Conservation (phyloP, 495 filamentous ascomycete genomes). For the Acidiella bohemica region DNA sequence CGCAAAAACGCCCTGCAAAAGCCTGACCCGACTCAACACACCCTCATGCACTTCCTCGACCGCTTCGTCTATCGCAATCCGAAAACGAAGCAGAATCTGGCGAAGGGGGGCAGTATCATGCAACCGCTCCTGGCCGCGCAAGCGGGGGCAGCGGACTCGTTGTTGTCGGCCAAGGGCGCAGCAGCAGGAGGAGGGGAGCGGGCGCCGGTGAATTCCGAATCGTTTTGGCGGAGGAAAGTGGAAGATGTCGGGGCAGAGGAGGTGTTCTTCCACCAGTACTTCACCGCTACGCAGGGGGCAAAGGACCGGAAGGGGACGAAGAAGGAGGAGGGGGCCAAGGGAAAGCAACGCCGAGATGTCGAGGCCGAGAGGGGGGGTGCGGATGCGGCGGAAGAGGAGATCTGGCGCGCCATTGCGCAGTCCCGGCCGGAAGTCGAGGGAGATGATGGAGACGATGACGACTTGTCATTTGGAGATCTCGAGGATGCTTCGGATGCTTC, state of each 20-base stretch:
- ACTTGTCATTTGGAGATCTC: conserved; percentile 51
- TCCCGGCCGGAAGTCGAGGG: conserved; percentile 67
- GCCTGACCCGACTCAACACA: conserved; percentile 76
- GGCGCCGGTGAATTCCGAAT: conserved; percentile 66
- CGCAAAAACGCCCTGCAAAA: conserved; percentile 64
- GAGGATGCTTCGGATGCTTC: conserved; percentile 44
- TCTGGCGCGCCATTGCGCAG: conserved; percentile 49
- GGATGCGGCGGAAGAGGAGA: conserved; percentile 23
- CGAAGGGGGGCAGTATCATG: conserved; percentile 81
- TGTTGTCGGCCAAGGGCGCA: conserved; percentile 42
- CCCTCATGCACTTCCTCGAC: conserved; percentile 87
- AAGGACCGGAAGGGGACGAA: conserved; percentile 27
- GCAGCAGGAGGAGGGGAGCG: conserved; percentile 28
- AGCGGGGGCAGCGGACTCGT: conserved; percentile 44
- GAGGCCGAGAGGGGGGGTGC: conserved; percentile 26
- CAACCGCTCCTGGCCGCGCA: conserved; percentile 78
- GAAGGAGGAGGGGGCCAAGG: conserved; percentile 46
- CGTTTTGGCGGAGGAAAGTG: conserved; percentile 83
- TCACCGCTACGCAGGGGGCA: conserved; percentile 61
- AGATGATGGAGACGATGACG: conserved; percentile 47
- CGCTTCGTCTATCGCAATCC: conserved; percentile 91
- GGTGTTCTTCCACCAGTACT: conserved; percentile 97
- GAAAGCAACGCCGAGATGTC: conserved; percentile 33
- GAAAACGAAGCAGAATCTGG: conserved; percentile 49
- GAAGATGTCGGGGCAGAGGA: conserved; percentile 80